Evolutionary conservation across 768 basidiomycete genomes (phyloP).

Genomic region (Tylopilus felleus): DNA sequence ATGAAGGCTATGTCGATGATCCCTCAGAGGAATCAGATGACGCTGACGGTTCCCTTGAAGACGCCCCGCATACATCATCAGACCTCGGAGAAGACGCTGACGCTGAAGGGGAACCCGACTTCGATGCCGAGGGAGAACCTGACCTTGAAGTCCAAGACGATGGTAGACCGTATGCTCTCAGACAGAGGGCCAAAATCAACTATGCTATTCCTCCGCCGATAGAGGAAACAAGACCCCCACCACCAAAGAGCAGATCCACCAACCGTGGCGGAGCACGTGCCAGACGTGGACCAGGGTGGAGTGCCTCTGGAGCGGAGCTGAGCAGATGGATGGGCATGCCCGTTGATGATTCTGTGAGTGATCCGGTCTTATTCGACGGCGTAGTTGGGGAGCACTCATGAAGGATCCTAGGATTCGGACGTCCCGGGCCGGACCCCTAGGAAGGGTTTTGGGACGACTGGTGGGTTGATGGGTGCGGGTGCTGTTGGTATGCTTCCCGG

Average conservation of each 20-base stretch:
- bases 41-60: conserved; percentile 59
- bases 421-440: conserved; percentile 62
- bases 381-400: not conserved
- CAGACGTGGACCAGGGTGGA: conserved; percentile 66
- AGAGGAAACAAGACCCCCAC: conserved; percentile 54
- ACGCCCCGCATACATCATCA: conserved; percentile 42
- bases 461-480: conserved; percentile 50
- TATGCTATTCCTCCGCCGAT: conserved; percentile 81
- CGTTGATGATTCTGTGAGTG: conserved; percentile 66
- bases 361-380: not conserved
- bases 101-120: conserved; percentile 39
- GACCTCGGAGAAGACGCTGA: conserved; percentile 37
- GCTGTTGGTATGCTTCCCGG: conserved; percentile 55
- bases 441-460: conserved; percentile 55
- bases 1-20: conserved; percentile 49
- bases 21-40: conserved; percentile 50
- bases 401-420: conserved; percentile 62
- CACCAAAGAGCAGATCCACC: conserved; percentile 37
- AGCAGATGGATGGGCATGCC: conserved; percentile 73
- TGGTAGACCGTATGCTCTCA: conserved; percentile 49
- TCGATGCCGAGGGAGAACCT: conserved; percentile 36
- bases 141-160: conserved; percentile 42
- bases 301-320: conserved; percentile 72
- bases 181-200: conserved; percentile 64
- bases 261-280: conserved; percentile 38